Conservation (phyloP, 2,329 filamentous ascomycete species). For the Graphium sp. region DNA sequence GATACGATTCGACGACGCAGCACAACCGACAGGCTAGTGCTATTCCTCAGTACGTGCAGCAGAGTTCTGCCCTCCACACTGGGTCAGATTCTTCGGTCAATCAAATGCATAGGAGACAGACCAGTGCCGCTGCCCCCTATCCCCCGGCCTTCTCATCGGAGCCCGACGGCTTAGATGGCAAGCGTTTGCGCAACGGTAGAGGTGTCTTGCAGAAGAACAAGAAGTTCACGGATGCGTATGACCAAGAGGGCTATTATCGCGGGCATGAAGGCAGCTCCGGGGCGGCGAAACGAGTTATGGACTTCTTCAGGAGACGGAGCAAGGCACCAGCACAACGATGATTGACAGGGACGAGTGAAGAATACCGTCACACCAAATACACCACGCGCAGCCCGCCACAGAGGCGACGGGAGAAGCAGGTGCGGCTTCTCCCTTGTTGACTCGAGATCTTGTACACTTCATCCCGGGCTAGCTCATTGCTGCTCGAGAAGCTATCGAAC, state of each 20-base stretch:
- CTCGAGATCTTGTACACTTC: no score
- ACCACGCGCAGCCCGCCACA: no score
- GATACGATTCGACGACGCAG: slow-evolving; percentile 21
- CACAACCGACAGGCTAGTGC: slow-evolving; percentile 22
- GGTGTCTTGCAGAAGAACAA: slow-evolving; percentile 70
- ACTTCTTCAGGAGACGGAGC: slow-evolving; percentile 84
- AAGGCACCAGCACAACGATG: no score
- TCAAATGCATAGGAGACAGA: slow-evolving; percentile 22
- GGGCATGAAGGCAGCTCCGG: slow-evolving; percentile 70
- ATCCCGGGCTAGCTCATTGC: no score
- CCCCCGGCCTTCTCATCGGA: slow-evolving; percentile 23
- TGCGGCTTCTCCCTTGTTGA: no score
- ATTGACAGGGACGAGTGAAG: not conserved
- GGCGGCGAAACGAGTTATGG: slow-evolving; percentile 87
- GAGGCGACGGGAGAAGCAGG: no score
- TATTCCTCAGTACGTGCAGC: slow-evolving; percentile 27
- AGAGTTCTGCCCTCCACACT: slow-evolving; percentile 26
- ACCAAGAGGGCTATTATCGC: slow-evolving; percentile 48
- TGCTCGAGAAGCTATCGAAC: no score
- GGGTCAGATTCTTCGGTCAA: slow-evolving; percentile 39
- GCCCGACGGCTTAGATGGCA: slow-evolving; percentile 23
- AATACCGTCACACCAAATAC: no score
- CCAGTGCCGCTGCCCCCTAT: slow-evolving; percentile 16
- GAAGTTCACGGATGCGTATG: slow-evolving; percentile 79
- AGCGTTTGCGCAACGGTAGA: slow-evolving; percentile 19